These are phyloP conservation scores for Marchantia polymorpha DNA, from an alignment of 225 moss, liverwort and hornwort species.

Conservation along the genomic window DNA sequence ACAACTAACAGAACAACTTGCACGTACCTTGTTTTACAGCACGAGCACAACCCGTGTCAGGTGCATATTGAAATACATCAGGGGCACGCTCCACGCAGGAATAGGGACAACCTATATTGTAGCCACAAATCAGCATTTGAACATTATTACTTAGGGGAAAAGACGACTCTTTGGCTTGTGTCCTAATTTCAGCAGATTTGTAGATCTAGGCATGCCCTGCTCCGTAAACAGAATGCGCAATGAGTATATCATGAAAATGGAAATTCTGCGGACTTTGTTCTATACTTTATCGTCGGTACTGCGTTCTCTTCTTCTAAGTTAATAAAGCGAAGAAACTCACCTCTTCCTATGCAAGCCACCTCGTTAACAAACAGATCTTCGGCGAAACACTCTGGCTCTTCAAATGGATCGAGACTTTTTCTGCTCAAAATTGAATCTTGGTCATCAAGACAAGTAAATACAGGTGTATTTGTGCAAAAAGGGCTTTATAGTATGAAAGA, in stretches of 20 bases:
- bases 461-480: too few species aligned
- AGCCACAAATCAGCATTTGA: not conserved
- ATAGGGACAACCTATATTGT: slow-evolving; percentile 68
- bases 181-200: not conserved
- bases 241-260: too few species aligned
- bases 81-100: slow-evolving; percentile 84
- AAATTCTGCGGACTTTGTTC: too few species aligned
- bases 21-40: slow-evolving; percentile 58
- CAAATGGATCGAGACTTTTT: slow-evolving; percentile 71
- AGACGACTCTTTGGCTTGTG: not conserved
- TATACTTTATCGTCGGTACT: too few species aligned
- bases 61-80: slow-evolving; percentile 72
- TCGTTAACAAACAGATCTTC: slow-evolving; percentile 94
- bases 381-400: slow-evolving; percentile 83
- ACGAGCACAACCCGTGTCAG: slow-evolving; percentile 81
- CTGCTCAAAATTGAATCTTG: slow-evolving; percentile 33
- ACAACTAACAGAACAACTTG: not conserved
- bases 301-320: too few species aligned
- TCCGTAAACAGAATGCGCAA: not conserved
- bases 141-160: too few species aligned
- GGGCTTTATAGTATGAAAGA: too few species aligned
- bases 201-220: not conserved
- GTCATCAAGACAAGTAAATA: not conserved
- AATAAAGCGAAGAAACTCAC: slow-evolving; percentile 31
- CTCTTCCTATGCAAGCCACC: slow-evolving; percentile 88